These are phyloP conservation scores for Picea sitchensis DNA, from an alignment of 75 land plant species.

Conservation along the genomic window DNA sequence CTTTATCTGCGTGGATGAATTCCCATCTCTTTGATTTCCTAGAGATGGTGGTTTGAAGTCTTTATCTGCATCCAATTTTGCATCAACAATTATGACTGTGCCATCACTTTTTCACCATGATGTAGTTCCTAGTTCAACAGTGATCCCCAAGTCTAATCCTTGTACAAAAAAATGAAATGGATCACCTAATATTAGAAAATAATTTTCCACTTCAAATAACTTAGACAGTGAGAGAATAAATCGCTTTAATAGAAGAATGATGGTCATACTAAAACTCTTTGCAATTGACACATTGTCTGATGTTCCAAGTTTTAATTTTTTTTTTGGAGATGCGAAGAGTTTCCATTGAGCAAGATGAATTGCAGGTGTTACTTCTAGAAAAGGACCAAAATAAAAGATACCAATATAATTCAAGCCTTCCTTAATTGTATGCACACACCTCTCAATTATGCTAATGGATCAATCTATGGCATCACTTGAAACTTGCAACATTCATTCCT, in stretches of 20 bases:
- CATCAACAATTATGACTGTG: constrained; percentile 38
- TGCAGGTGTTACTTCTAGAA: constrained; percentile 20
- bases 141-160: background rate
- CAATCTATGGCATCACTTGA: too few relatives aligned
- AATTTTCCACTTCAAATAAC: constrained; percentile 24
- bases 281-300: constrained; percentile 10
- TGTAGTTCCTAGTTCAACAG: background rate
- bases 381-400: background rate
- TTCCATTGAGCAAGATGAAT: constrained; percentile 28
- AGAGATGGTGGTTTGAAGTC: too few relatives aligned
- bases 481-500: too few relatives aligned
- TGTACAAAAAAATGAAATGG: background rate
- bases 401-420: background rate
- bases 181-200: background rate
- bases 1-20: constrained; percentile 13
- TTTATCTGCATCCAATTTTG: constrained; percentile 39
- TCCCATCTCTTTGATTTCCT: too few relatives aligned
- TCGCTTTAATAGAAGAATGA: constrained; percentile 30
- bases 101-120: background rate
- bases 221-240: constrained; percentile 37
- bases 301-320: constrained; percentile 11
- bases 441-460: background rate
- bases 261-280: background rate
- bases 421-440: background rate
- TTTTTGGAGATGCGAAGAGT: constrained; percentile 29